phyloP scores from a whole-genome alignment of 495 filamentous ascomycete species.

The Podospora appendiculata region DNA sequence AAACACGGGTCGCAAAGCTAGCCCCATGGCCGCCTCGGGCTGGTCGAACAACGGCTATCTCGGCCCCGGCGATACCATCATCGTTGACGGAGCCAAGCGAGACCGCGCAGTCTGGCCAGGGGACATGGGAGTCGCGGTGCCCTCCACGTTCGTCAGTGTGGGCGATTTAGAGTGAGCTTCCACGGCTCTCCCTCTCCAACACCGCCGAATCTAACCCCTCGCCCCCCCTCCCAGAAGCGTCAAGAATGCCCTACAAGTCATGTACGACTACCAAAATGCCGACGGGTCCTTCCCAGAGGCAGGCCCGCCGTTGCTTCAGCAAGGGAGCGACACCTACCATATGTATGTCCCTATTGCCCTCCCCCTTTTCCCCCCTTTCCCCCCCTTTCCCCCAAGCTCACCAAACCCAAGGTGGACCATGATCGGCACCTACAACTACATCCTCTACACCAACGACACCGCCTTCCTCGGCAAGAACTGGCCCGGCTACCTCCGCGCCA shows the following conservation, averaged over 20 bases:
- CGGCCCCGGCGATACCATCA: conserved; percentile 32
- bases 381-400: neutral
- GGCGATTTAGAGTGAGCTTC: conserved; percentile 43
- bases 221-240: conserved; percentile 31
- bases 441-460: conserved; percentile 49
- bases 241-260: conserved; percentile 52
- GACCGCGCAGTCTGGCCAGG: conserved; percentile 53
- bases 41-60: conserved; percentile 50
- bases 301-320: conserved; percentile 50
- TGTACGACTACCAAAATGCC: conserved; percentile 47
- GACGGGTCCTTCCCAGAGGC: conserved; percentile 36
- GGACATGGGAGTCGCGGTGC: conserved; percentile 55
- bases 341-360: conserved; percentile 31
- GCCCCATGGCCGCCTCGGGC: conserved; percentile 38
- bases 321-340: conserved; percentile 54
- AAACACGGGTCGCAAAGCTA: conserved; percentile 40
- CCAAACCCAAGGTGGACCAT: conserved; percentile 34
- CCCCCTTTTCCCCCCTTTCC: neutral
- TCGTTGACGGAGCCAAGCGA: conserved; percentile 49
- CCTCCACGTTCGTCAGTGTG: conserved; percentile 48
- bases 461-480: conserved; percentile 43
- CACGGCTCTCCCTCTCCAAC: neutral
- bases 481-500: conserved; percentile 43
- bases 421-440: conserved; percentile 56
- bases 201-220: neutral